A percentile compares a stretch with the other conserved stretches of the same genome.
phyloP scores from a whole-genome alignment of 352 stramenopile genomes.

The Thraustochytrium sp. region DNA sequence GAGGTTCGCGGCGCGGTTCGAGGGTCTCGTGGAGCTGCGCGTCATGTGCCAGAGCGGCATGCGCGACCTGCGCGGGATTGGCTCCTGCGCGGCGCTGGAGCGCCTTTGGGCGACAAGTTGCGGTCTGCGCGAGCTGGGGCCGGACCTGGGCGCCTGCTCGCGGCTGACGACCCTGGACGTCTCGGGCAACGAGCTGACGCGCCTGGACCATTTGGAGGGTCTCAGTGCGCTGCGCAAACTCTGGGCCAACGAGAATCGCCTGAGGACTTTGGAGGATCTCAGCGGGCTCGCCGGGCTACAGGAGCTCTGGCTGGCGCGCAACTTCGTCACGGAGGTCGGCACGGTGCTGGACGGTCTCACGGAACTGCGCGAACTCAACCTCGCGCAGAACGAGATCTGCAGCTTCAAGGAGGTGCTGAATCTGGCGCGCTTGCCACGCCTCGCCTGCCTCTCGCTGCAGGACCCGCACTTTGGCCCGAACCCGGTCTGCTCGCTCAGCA shows the following conservation, averaged over 20 bases:
- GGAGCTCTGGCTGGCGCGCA: constrained; percentile 67
- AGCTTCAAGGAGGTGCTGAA: constrained; percentile 75
- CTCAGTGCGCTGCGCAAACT: background rate
- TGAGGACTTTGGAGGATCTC: constrained; percentile 10
- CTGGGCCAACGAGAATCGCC: constrained; percentile 29
- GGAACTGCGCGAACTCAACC: constrained; percentile 68
- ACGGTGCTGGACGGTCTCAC: constrained; percentile 58
- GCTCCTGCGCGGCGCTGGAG: constrained; percentile 8
- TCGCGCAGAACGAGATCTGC: constrained; percentile 69
- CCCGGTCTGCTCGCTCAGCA: constrained; percentile 77
- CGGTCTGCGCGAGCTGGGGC: background rate
- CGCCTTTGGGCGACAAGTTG: constrained; percentile 1
- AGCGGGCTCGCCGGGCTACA: background rate
- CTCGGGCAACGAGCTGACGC: background rate
- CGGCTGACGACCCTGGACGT: background rate
- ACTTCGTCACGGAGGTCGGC: constrained; percentile 66
- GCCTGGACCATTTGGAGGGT: background rate
- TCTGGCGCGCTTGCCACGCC: constrained; percentile 62
- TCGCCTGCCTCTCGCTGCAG: constrained; percentile 64
- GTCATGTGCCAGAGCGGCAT: constrained; percentile 52
- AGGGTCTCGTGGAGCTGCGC: constrained; percentile 50
- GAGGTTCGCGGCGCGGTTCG: background rate
- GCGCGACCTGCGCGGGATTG: background rate
- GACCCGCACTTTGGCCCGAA: constrained; percentile 82
- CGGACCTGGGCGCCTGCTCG: background rate